Base-by-base conservation (phyloP, 2,329 filamentous ascomycete species). In the Blumeriella jaapii region DNA sequence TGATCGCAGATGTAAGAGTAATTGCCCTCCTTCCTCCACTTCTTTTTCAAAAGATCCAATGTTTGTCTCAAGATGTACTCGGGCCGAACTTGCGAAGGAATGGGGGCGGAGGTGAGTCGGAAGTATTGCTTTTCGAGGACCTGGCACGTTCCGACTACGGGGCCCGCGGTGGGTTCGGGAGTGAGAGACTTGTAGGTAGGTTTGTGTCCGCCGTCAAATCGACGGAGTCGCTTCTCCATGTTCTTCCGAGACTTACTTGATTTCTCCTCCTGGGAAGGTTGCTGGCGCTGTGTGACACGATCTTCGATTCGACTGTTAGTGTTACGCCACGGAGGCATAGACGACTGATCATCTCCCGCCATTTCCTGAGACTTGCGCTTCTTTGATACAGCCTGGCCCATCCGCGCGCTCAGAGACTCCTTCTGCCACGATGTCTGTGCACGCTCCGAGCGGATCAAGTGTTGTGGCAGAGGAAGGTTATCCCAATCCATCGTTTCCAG, bases 1-100 rank as follows among this genome's bases (percentile, higher is more conserved):
- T 98, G 91, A 58, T 98, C 87, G 72, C 91, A 96, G 46, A 95
- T 93, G 62, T 95, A 98, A 49, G 76, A 78, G 61, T 98, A 98
- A 62, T 96, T 94, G 62, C 78, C 80, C 52, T 95, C 86, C 50
- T 78, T 75, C 56, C 78, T 82, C 91, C 91, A 98, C 63, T 93
- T 96, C 64, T 79, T 82, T 66, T 93, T 93, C 45, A 98, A 65
- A 31, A 93, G 64, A 49, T 93, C 84, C 59, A 98, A 62, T 5
- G 89, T 87, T 61, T 91, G 78, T 48, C 80, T 76, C 45, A 98
- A 64, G 14, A 98, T 67, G 31, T 63, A 62, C 55, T 93, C 69
- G 14, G 91, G 91, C 29, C 91, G 86, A 32, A 98, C 91, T 50
- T 80, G 79, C 53, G 87, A 81, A 36, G 87, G 78, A 47, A 93